Conservation (phyloP, 1,284 basidiomycete species). For the Papiliotrema laurentii region DNA sequence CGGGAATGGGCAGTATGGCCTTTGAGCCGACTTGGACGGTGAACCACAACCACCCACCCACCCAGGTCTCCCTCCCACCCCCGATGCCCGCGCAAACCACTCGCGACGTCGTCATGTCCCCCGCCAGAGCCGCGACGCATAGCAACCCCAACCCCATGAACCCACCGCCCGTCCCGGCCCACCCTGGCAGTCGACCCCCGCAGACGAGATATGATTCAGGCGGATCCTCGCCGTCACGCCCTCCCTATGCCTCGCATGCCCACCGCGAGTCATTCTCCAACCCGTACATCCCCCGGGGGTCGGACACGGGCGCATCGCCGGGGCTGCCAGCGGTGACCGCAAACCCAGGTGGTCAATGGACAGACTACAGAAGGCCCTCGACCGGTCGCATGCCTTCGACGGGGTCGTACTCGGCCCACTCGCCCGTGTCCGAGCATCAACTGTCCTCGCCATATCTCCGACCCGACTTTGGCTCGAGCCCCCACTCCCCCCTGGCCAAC, state of each 20-base stretch:
- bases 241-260: not conserved
- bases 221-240: constrained; percentile 11
- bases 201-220: constrained; percentile 7
- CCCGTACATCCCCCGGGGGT: constrained; percentile 36
- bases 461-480: constrained; percentile 15
- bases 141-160: constrained; percentile 20
- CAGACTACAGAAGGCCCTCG: constrained; percentile 23
- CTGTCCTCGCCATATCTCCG: constrained; percentile 30
- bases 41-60: constrained; percentile 1
- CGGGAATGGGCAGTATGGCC: constrained; percentile 38
- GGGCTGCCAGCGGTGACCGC: too few relatives aligned
- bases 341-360: constrained; percentile 16
- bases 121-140: constrained; percentile 6
- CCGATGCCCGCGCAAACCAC: constrained; percentile 2
- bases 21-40: constrained; percentile 5
- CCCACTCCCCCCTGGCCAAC: constrained; percentile 29
- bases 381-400: constrained; percentile 22
- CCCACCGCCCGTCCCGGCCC: constrained; percentile 30
- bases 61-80: constrained; percentile 6
- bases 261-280: constrained; percentile 15
- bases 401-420: constrained; percentile 21
- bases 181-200: constrained; percentile 14
- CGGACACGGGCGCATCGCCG: constrained; percentile 21
- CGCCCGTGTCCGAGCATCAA: constrained; percentile 22
- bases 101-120: constrained; percentile 28